Base-by-base conservation (phyloP, 768 basidiomycete genomes). In the Crassisporium funariophilum region DNA sequence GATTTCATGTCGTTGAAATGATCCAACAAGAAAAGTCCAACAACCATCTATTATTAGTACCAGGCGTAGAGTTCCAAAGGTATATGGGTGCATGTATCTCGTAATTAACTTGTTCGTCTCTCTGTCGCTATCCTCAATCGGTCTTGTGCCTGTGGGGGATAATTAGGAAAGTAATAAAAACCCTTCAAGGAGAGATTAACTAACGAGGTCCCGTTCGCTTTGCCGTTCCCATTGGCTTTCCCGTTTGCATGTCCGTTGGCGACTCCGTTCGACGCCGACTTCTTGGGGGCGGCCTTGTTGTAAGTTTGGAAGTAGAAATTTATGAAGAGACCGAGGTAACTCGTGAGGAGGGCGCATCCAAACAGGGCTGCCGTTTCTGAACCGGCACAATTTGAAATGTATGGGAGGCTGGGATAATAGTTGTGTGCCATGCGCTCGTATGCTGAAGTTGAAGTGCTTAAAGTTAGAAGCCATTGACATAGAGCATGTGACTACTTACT, bases 301-400 rank as follows among this genome's bases (percentile, higher is more conserved):
- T 91, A 90, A 21, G 88, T 90, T 65, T 86, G 81, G 60, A 91
- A 77, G 71, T 93, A 93, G 71, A 93, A 93, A 67, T 92, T 91
- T 77, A 98, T 91, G 78, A 99, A 98, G 48, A 99, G 82, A 58
- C 84, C 81, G 44, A 99, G 83, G 71, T 98, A 98, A 60, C 81
- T 87, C 20, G 91, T 88, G 56, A 99, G 77, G 37, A 99, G 78
- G 17, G 68, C 82, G 63, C 94, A 97, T 38, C 95, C 97, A 47
- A 95, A 86, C 47, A 93, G 49, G 2, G 97, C 97, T 44, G 95
- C 91, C 12, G 71, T 69, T 69, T 95, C 91, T 15, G 88, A 85
- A 35, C 97, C 97, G 31, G 93, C 84, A 59, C 97, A 99, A 64
- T 86, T 83, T 29, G 80, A 89, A 16, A 86, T 53, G 55, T 75